Evolutionary conservation across 345 rosid genomes (phyloP), one percentile per base, ranked within the genome.

Genomic region (Lepidium africanum): DNA sequence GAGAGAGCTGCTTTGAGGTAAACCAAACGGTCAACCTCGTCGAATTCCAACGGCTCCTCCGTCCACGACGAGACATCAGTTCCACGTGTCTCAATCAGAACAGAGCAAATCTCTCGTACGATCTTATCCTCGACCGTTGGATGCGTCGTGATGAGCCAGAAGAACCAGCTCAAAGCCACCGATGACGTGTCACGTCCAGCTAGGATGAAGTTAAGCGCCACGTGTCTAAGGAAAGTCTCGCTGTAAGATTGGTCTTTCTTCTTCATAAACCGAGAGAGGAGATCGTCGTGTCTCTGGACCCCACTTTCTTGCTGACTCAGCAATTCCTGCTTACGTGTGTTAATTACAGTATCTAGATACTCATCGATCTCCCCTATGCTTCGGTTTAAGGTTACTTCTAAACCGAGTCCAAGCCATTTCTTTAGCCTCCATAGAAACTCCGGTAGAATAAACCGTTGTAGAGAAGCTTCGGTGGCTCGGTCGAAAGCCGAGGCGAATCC

Each of bases 111-210:
- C 67, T 93, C 98, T 13, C 58, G 63, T 12, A 93, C 58, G 80
- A 93, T 86, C 65, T 85, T 88, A n/a, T 84, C 90, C 74, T 93
- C 98, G 4, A 87, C 84, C 0, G 67, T 36, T 5, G 96, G 92
- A 49, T 90, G 86, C 53, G 88, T 83, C 9, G 60, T 81, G 62
- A 93, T 47, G 30, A 88, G 69, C 90, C 92, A 87, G 73, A 93
- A 93, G 84, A 93, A 93, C 98, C 98, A 93, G 85, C 86, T 70
- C 42, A 93, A 65, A 10, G 98, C 97, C 0, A 88, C 98, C 0
- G 97, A 85, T 59, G 97, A 90, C 65, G 98, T 93, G 89, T 93
- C 97, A 16, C 98, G 91, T 37, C 98, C 98, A 50, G 98, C 98
- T 59, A 93, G 83, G 70, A 93, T 90, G 77, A 93, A 93, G 48